Percentiles rank a stretch among this genome's conserved stretches.
Evolutionary conservation across 176 grass and related monocot genomes (phyloP).

Genomic region (Triticum timopheevii): DNA sequence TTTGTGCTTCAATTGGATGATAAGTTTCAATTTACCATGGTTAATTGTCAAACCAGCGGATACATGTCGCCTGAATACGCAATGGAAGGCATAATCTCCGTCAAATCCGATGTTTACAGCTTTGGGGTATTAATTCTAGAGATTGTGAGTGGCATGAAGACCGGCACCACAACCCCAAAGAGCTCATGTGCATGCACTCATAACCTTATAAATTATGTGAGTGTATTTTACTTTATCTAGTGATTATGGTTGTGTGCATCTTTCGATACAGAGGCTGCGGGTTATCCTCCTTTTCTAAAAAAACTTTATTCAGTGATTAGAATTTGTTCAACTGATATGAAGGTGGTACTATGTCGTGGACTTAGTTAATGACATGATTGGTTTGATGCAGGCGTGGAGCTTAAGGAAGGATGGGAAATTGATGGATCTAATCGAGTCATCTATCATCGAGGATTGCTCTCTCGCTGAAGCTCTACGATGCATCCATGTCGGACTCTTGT

Average conservation of each 20-base stretch:
- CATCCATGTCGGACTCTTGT: conserved; percentile 28
- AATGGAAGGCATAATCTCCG: conserved; percentile 43
- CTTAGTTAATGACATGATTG: too few relatives aligned
- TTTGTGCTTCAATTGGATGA: too few relatives aligned
- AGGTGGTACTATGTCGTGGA: neutral
- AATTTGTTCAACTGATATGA: neutral
- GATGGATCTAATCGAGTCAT: conserved; percentile 8
- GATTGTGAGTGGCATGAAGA: conserved; percentile 51
- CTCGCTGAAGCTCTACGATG: conserved; percentile 25
- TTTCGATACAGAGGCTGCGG: too few relatives aligned
- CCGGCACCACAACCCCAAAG: neutral
- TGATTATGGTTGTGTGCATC: neutral
- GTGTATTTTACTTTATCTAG: neutral
- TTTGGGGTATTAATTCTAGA: conserved; percentile 43
- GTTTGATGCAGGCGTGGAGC: conserved; percentile 39
- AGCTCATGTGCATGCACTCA: neutral
- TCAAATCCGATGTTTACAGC: conserved; percentile 50
- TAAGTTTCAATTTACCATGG: too few relatives aligned
- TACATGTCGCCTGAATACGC: conserved; percentile 18
- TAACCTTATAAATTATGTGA: conserved; percentile 45
- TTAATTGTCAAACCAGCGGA: too few relatives aligned
- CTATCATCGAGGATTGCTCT: conserved; percentile 7
- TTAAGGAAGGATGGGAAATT: conserved; percentile 35
- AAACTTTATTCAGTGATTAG: neutral
- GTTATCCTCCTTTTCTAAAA: too few relatives aligned